Evolutionary conservation across 768 basidiomycete species (phyloP).

Genomic region (Tylopilus intermedius): DNA sequence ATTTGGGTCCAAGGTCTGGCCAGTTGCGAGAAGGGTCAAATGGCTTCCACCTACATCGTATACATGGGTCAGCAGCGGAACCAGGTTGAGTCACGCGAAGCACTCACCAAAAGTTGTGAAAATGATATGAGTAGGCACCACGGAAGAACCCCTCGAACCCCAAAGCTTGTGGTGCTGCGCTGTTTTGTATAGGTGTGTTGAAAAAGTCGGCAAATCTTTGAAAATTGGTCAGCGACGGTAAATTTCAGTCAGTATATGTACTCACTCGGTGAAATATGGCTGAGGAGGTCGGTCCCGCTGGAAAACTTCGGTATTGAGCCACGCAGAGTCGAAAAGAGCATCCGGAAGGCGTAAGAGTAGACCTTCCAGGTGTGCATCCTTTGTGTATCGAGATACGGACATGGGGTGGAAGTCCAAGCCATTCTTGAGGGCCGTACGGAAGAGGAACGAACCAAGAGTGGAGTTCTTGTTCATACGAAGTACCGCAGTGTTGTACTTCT

Average conservation of each 20-base stretch:
- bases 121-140: conserved; percentile 94
- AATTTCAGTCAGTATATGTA: background rate
- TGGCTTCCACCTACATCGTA: conserved; percentile 77
- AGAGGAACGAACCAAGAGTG: conserved; percentile 87
- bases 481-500: conserved; percentile 95
- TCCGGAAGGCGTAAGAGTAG: conserved; percentile 87
- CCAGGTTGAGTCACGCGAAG: background rate
- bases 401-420: conserved; percentile 95
- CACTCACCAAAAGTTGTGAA: conserved; percentile 85
- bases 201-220: conserved; percentile 85
- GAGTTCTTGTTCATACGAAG: conserved; percentile 90
- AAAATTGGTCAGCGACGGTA: background rate
- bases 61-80: background rate
- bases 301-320: conserved; percentile 90
- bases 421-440: conserved; percentile 92
- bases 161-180: conserved; percentile 79
- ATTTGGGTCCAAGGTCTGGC: conserved; percentile 85
- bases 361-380: conserved; percentile 81
- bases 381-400: conserved; percentile 86
- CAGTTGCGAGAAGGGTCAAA: conserved; percentile 92
- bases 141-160: conserved; percentile 96
- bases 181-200: conserved; percentile 64
- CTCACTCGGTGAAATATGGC: conserved; percentile 85
- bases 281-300: conserved; percentile 91
- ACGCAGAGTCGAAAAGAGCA: conserved; percentile 94